Evolutionary conservation across 768 basidiomycete species (phyloP).

Genomic region (Hericium erinaceus): DNA sequence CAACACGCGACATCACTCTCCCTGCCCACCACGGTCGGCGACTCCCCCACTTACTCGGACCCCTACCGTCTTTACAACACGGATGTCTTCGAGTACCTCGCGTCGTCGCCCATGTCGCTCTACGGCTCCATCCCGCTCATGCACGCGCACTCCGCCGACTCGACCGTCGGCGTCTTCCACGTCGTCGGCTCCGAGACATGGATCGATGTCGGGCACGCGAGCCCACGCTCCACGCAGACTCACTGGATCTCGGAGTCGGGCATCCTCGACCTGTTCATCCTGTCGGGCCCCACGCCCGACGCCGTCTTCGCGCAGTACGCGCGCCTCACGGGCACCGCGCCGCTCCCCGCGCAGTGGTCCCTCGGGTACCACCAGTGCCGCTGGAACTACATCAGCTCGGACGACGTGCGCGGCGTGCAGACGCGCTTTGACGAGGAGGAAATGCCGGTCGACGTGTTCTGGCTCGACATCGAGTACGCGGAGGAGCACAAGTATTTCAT

Average conservation of each 20-base stretch:
- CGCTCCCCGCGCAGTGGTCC: conserved; percentile 86
- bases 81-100: conserved; percentile 94
- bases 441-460: conserved; percentile 92
- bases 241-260: conserved; percentile 99
- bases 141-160: conserved; percentile 82
- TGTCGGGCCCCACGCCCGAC: conserved; percentile 81
- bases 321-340: conserved; percentile 72
- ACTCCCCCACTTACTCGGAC: conserved; percentile 67
- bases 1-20: conserved; percentile 90
- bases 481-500: conserved; percentile 95
- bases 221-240: conserved; percentile 64
- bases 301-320: conserved; percentile 85
- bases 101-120: conserved; percentile 68
- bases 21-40: conserved; percentile 81
- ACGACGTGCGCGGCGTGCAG: conserved; percentile 81
- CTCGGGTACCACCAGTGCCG: conserved; percentile 96
- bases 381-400: conserved; percentile 93
- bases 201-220: conserved; percentile 78
- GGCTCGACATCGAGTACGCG: conserved; percentile 96
- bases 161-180: conserved; percentile 88
- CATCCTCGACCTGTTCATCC: conserved; percentile 87
- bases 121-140: conserved; percentile 91
- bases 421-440: conserved; percentile 87
- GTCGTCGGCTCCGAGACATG: conserved; percentile 87
- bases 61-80: conserved; percentile 93